Base-by-base conservation (phyloP, 169 alveolate genomes). In the Eimeria tenella region DNA sequence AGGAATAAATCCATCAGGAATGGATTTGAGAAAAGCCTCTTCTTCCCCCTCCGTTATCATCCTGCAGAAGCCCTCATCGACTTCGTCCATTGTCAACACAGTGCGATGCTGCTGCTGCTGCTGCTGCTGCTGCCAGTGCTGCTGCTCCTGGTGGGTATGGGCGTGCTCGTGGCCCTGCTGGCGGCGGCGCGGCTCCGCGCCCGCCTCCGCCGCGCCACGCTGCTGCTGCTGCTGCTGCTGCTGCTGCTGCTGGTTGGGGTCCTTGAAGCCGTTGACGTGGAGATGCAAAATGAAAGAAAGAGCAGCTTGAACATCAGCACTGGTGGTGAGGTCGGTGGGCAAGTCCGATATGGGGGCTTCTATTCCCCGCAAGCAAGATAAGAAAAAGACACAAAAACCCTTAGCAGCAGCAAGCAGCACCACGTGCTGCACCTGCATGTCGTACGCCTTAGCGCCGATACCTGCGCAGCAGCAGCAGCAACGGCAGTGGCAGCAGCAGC, bases 371-470 rank as follows among this genome's bases (percentile, higher is more conserved):
- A 77, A 62, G 7, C 87, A 77, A 10, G 87, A 50, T 0, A 77
- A 62, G 19, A 77, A 77, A n/a, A 50, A 77, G 62, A 42, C 60
- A 9, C 87, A 77, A 19, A 77, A 77, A 4, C 65, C 87, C 31
- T 52, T 42, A 5, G 65, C 73, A 19, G 71, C 88, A 17, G 88
- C 88, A 0, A 21, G 73, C 88, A 53, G 53, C 56, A 13, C 42
- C 23, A 55, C 88, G 19, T 52, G 73, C 87, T 77, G 87, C 87
- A 77, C 68, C 25, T 77, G 87, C 65, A 52, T 9, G 87, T 77
- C 87, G 52, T 52, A 50, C 65, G 68, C 87, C 49, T 52, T 42
- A 7, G 87, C 87, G 19, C 87, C 87, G 49, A 77, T 77, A 3
- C 87, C 87, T 77, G 87, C 25, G 49, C 56, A 71, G 42, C 42